Conservation (phyloP, 441 rosid species). For the Pelargonium fulgidum region DNA sequence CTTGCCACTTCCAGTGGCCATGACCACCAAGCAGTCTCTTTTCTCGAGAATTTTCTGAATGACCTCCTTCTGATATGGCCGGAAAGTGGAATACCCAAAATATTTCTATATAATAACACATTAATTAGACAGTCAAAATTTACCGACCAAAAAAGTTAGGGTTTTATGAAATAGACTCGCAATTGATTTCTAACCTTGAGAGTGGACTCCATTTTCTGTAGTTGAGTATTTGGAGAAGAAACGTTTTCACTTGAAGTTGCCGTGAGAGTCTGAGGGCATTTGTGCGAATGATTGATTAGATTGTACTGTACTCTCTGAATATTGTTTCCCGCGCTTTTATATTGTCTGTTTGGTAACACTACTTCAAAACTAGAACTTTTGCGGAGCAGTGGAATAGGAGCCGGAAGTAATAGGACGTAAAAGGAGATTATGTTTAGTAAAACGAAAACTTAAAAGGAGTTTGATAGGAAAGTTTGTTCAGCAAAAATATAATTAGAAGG, state of each 20-base stretch:
- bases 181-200: background rate
- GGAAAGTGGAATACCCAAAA: constrained; percentile 37
- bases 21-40: constrained; percentile 42
- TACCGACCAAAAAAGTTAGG: background rate
- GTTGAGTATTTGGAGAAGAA: background rate
- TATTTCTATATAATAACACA: constrained; percentile 22
- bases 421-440: no score
- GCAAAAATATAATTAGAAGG: no score
- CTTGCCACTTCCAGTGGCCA: constrained; percentile 55
- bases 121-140: background rate
- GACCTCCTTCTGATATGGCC: constrained; percentile 44
- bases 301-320: background rate
- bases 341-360: background rate
- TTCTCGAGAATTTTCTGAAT: constrained; percentile 27
- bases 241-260: background rate
- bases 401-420: no score
- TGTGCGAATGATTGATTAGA: background rate
- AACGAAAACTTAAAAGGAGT: no score
- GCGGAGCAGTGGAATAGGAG: no score
- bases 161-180: background rate
- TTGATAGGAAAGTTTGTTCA: no score
- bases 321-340: constrained; percentile 7
- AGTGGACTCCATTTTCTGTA: constrained; percentile 2
- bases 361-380: no score
- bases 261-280: background rate